Percentiles rank a stretch among this genome's conserved stretches.
phyloP scores from a whole-genome alignment of 805 yeast species.

The Yarrowia sp. region DNA sequence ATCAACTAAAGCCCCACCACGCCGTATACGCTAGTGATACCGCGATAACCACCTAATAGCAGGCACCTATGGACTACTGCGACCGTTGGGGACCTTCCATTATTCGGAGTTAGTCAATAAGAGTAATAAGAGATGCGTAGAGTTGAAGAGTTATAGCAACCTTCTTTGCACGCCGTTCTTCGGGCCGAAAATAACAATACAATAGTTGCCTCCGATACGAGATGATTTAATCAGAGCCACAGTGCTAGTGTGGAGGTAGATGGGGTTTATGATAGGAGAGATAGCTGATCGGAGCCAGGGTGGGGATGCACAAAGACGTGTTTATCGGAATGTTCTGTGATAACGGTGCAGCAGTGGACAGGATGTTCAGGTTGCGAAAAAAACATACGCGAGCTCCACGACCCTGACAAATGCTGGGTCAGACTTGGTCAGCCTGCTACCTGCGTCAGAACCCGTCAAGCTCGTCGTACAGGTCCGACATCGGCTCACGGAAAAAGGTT shows the following conservation, averaged over 20 bases:
- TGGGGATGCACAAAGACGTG: too few species aligned
- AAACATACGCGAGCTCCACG: not conserved
- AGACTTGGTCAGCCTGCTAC: slow-evolving; percentile 4
- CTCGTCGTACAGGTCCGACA: slow-evolving; percentile 9
- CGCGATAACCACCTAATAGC: not conserved
- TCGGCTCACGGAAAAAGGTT: slow-evolving; percentile 33
- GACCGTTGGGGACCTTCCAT: not conserved
- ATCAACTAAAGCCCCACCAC: too few species aligned
- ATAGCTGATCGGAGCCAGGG: not conserved
- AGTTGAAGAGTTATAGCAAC: slow-evolving; percentile 1
- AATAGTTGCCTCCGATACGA: slow-evolving; percentile 34
- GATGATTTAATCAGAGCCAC: not conserved
- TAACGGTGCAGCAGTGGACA: too few species aligned
- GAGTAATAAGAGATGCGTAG: slow-evolving; percentile 1
- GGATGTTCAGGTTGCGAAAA: too few species aligned
- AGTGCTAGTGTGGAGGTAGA: not conserved
- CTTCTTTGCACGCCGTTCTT: slow-evolving; percentile 18
- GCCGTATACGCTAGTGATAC: not conserved
- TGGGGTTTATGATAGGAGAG: not conserved
- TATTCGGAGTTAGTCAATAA: not conserved
- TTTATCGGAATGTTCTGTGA: too few species aligned
- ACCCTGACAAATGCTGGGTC: slow-evolving; percentile 1
- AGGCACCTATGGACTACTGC: not conserved
- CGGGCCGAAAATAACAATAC: slow-evolving; percentile 29
- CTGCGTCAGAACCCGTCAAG: slow-evolving; percentile 11